These are phyloP conservation scores for Cladophialophora bantiana DNA, from an alignment of 2,329 filamentous ascomycete genomes.

Conservation along the genomic window DNA sequence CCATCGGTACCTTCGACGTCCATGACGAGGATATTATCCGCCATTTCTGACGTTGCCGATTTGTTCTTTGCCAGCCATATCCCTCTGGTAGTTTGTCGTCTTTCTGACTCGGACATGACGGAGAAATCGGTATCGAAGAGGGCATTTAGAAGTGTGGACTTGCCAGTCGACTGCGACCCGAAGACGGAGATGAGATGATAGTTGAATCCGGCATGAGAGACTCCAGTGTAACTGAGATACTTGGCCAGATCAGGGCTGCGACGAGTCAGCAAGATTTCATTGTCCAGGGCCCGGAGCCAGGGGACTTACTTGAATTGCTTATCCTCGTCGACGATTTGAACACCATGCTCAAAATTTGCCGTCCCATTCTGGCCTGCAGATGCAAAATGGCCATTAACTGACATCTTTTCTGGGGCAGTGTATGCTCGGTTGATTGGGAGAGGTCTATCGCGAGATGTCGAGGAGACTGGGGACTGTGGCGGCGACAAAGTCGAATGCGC, in stretches of 20 bases:
- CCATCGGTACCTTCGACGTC: constrained; percentile 98
- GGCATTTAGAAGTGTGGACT: constrained; percentile 94
- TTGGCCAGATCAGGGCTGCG: constrained; percentile 75
- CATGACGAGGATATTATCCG: constrained; percentile 98
- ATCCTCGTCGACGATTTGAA: constrained; percentile 95
- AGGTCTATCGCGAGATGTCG: constrained; percentile 31
- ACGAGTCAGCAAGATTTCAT: constrained; percentile 26
- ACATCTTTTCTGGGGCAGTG: constrained; percentile 49
- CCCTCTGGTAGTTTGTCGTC: constrained; percentile 96
- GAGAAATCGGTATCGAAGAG: constrained; percentile 96
- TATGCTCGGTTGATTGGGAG: constrained; percentile 30
- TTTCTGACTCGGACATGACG: constrained; percentile 94
- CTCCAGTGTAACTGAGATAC: constrained; percentile 80
- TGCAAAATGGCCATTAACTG: constrained; percentile 56
- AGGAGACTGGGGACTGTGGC: constrained; percentile 31
- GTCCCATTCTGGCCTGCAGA: constrained; percentile 49
- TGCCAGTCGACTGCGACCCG: constrained; percentile 96
- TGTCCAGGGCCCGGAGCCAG: not conserved
- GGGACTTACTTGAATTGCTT: constrained; percentile 90
- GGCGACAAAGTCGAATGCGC: constrained; percentile 34
- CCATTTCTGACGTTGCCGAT: constrained; percentile 66
- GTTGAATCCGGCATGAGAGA: constrained; percentile 92
- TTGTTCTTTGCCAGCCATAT: constrained; percentile 99
- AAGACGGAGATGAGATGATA: constrained; percentile 99
- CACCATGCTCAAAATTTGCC: constrained; percentile 79